These are phyloP conservation scores for Albizia julibrissin DNA, from an alignment of 306 rosid genomes.

Conservation along the genomic window DNA sequence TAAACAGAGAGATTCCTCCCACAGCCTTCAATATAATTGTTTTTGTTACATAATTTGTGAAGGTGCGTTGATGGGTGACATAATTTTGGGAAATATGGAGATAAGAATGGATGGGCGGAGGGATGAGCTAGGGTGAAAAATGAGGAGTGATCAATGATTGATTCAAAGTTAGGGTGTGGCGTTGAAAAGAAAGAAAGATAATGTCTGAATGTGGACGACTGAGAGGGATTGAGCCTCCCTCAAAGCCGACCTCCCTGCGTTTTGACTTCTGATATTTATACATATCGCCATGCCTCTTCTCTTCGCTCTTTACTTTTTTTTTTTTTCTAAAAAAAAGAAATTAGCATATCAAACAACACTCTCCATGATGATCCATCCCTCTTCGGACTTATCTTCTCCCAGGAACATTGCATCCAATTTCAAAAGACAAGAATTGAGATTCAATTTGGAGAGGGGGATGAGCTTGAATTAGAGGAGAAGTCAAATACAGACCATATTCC, in stretches of 20 bases:
- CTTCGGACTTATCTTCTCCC: background rate
- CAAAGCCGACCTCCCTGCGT: background rate
- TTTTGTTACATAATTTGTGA: no score
- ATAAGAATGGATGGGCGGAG: no score
- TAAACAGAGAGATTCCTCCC: no score
- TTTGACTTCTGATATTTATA: background rate
- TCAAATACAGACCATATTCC: background rate
- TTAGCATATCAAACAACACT: background rate
- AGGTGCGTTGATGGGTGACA: no score
- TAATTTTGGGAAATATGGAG: no score
- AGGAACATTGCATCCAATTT: background rate
- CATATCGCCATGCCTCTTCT: background rate
- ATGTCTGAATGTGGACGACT: background rate
- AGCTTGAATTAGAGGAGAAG: background rate
- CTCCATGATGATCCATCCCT: background rate
- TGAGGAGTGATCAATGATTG: no score
- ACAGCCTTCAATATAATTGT: no score
- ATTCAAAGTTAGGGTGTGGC: no score
- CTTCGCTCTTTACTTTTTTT: background rate
- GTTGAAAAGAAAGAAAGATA: no score
- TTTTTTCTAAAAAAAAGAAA: no score
- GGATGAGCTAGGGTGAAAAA: no score
- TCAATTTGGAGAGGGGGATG: no score
- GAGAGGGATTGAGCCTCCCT: background rate
- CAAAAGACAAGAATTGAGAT: background rate